Conservation (phyloP, 352 stramenopile genomes). For the Pythium folliculosum region DNA sequence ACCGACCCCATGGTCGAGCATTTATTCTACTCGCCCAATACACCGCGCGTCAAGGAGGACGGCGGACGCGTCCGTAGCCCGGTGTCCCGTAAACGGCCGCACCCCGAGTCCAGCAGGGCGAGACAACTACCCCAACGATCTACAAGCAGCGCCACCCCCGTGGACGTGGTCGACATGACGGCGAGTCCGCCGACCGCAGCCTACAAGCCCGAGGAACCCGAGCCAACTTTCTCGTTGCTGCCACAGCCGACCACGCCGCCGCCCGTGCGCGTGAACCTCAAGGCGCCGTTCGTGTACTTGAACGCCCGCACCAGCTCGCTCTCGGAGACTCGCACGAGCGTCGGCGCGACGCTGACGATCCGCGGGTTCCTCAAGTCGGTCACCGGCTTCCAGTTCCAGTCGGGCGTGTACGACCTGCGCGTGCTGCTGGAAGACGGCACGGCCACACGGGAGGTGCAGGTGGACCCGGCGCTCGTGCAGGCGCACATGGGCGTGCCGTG, state of each 20-base stretch:
- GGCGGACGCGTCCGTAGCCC: background rate
- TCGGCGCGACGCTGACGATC: constrained; percentile 32
- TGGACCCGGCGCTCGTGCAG: constrained; percentile 62
- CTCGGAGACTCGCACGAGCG: background rate
- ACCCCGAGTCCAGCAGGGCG: constrained; percentile 22
- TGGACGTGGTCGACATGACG: constrained; percentile 35
- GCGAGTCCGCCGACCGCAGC: constrained; percentile 6
- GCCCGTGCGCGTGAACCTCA: constrained; percentile 7
- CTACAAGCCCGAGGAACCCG: background rate
- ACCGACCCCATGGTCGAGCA: constrained; percentile 77
- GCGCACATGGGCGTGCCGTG: constrained; percentile 78
- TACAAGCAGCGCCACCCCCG: constrained; percentile 20
- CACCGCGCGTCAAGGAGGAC: constrained; percentile 30
- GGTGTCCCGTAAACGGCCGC: constrained; percentile 37
- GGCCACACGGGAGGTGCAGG: constrained; percentile 45
- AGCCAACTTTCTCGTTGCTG: constrained; percentile 12
- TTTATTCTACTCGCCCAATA: constrained; percentile 81
- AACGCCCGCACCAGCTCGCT: constrained; percentile 8
- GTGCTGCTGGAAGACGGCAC: constrained; percentile 82
- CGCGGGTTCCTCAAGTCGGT: constrained; percentile 84
- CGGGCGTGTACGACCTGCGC: constrained; percentile 64
- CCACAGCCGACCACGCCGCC: background rate
- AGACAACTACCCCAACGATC: constrained; percentile 1
- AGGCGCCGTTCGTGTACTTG: constrained; percentile 35
- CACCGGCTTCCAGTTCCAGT: constrained; percentile 79